Evolutionary conservation across 2,329 filamentous ascomycete genomes (phyloP).

Genomic region (Corynespora cassiicola): DNA sequence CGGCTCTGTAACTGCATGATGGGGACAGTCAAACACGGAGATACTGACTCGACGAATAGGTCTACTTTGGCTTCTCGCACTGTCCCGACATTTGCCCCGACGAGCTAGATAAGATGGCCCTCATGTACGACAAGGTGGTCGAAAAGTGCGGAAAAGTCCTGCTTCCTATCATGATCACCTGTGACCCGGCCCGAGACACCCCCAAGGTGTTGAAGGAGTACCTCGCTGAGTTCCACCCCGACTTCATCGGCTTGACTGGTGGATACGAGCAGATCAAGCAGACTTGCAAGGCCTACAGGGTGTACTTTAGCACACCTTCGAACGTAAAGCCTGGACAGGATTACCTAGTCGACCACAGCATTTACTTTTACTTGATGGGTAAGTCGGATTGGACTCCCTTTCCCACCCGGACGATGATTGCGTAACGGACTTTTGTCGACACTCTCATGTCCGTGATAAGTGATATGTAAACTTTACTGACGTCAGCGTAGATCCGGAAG

Average conservation of each 20-base stretch:
- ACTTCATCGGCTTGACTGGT: slow-evolving; percentile 87
- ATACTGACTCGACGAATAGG: no score
- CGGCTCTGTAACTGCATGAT: no score
- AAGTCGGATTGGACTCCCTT: slow-evolving; percentile 36
- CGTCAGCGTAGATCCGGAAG: slow-evolving; percentile 76
- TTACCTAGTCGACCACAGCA: slow-evolving; percentile 97
- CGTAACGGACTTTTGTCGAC: neutral
- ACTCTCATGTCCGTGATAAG: neutral
- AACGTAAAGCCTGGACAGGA: slow-evolving; percentile 92
- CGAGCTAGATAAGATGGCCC: slow-evolving; percentile 99
- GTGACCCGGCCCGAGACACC: slow-evolving; percentile 90
- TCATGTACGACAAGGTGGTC: slow-evolving; percentile 78
- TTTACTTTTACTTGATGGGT: slow-evolving; percentile 99
- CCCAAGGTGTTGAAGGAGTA: slow-evolving; percentile 85
- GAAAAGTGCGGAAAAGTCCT: slow-evolving; percentile 60
- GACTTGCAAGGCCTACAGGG: slow-evolving; percentile 93
- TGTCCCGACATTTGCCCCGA: slow-evolving; percentile 99
- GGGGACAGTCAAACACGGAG: no score
- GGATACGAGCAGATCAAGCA: slow-evolving; percentile 93
- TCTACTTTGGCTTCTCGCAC: slow-evolving; percentile 98
- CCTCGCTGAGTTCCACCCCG: slow-evolving; percentile 86
- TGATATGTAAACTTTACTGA: slow-evolving; percentile 20
- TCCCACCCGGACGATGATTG: neutral
- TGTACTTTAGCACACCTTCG: slow-evolving; percentile 94
- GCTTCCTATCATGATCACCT: slow-evolving; percentile 89